Base-by-base conservation (phyloP, 2,329 filamentous ascomycete genomes). In the Drechslerella dactyloides region DNA sequence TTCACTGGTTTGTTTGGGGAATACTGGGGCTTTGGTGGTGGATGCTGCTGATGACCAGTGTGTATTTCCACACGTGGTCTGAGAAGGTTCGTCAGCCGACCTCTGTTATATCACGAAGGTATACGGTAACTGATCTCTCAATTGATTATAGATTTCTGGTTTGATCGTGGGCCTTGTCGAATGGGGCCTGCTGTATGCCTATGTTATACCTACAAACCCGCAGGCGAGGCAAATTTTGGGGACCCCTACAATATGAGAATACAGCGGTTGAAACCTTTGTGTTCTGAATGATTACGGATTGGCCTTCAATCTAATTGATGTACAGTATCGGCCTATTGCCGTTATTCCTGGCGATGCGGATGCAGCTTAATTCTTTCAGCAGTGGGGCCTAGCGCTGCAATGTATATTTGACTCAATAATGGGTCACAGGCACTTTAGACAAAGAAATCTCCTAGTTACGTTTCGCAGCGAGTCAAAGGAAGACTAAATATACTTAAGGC, bases 31-130 rank as follows among this genome's bases (percentile, higher is more conserved):
- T 97, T 78, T 91, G 89, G 78, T 85, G 88, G 82, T 97, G 94
- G 91, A 99, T 99, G 94, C 80, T 99, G 78, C 83, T 97, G 73
- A 99, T 99, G 94, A 99, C 94, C 44, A 93, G 93, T 1, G 93
- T 96, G 42, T 99, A 93, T 83, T 99, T 99, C 78, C 94, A 99
- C 80, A 99, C 94, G 0, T 97, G 93, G 93, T 88, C 96, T 77
- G 94, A 99, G 82, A 99, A 97, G 89, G 89, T 90, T 77, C 77
- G 84, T n/a, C 35, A 35, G 51, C 27, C n/a, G n/a, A n/a, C n/a
- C 24, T 1, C 27, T 23, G 23, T 11, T 27, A 13, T 21, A 10
- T 21, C 19, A 8, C 19, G 4, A 23, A 21, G 21, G 2, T 42
- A 17, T 42, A 23, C 19, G 13, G 46, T 30, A 15, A 55, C 46